Percentiles rank a stretch among this genome's conserved stretches.
Evolutionary conservation across 2,329 filamentous ascomycete species (phyloP).

Genomic region (Chrysoporthe puriensis): DNA sequence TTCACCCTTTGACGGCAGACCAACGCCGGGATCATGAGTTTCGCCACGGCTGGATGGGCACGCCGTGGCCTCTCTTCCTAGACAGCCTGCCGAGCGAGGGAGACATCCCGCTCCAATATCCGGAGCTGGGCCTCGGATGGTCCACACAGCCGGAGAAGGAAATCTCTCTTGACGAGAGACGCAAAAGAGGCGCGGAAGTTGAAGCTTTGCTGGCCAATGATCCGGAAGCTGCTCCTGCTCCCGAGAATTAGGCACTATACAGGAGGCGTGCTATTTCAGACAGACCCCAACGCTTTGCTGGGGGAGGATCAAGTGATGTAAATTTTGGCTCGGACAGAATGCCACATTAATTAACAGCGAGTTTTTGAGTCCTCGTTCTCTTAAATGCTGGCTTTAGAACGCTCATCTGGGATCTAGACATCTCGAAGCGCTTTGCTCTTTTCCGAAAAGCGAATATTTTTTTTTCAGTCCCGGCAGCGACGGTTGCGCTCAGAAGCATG

Average conservation of each 20-base stretch:
- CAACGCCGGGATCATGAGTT: conserved; percentile 40
- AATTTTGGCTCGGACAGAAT: too few species aligned
- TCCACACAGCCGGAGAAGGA: conserved; percentile 36
- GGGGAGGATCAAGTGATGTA: too few species aligned
- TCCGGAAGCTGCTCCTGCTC: conserved; percentile 38
- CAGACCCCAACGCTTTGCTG: too few species aligned
- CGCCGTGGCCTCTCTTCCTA: conserved; percentile 40
- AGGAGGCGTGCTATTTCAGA: not conserved
- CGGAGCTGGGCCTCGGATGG: conserved; percentile 38
- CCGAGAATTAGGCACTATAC: conserved; percentile 28
- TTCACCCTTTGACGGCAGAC: conserved; percentile 38
- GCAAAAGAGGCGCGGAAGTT: conserved; percentile 35
- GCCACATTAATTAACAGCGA: too few species aligned
- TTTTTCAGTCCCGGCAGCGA: too few species aligned
- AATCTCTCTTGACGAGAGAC: conserved; percentile 38
- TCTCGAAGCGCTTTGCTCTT: too few species aligned
- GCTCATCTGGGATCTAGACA: too few species aligned
- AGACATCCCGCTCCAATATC: conserved; percentile 39
- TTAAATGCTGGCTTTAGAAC: too few species aligned
- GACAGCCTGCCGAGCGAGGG: conserved; percentile 36
- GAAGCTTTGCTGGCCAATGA: conserved; percentile 37
- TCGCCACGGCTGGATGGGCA: conserved; percentile 40
- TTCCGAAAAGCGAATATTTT: too few species aligned
- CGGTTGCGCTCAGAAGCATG: too few species aligned
- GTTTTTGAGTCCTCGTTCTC: too few species aligned